Base-by-base conservation (phyloP, 2,329 filamentous ascomycete genomes). In the Diaporthe citri region DNA sequence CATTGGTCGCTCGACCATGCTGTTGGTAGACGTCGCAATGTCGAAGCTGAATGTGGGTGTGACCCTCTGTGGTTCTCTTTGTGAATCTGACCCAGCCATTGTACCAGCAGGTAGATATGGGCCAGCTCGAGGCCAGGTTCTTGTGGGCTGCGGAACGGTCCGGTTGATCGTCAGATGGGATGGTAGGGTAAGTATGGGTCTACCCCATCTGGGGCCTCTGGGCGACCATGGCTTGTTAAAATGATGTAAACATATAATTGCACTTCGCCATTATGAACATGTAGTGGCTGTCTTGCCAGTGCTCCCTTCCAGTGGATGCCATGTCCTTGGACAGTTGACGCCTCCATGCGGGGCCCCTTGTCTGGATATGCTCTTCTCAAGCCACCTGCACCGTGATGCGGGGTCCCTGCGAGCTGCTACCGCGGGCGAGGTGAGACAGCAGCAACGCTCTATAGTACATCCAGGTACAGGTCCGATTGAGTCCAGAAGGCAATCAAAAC, bases 91-190 rank as follows among this genome's bases (percentile, higher is more conserved):
- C 8, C 59, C 28, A 20, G 25, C 17, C 25, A 17, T 34, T 34
- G 28, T 48, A 48, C 60, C 25, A 46, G 41, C 7, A 41, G 25
- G 57, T 41, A 64, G 31, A 31, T 31, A 31, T 64, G 13, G 56
- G 31, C 41, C n/a, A n/a, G n/a, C n/a, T n/a, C n/a, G n/a, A n/a
- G n/a, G n/a, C n/a, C 41, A 66, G 28, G 28, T 34, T 41, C 17
- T 22, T n/a, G 43, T 52, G 64, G 64, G 46, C 34, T 67, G 64
- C 64, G 64, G 64, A 52, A 52, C 64, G 64, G 64, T 67, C 64
- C 64, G 64, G 46, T 39, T 67, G 64, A 67, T 67, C 64, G 34
- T 10, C 62, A 51, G 46, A 36, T 48, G 20, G 15, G 60, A 48
- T 25, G 25, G 43, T n/a, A 66, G 28, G 43, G 31, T 67, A 52